These are phyloP conservation scores for Gloeophyllum trabeum DNA, from an alignment of 768 basidiomycete species.

Conservation along the genomic window DNA sequence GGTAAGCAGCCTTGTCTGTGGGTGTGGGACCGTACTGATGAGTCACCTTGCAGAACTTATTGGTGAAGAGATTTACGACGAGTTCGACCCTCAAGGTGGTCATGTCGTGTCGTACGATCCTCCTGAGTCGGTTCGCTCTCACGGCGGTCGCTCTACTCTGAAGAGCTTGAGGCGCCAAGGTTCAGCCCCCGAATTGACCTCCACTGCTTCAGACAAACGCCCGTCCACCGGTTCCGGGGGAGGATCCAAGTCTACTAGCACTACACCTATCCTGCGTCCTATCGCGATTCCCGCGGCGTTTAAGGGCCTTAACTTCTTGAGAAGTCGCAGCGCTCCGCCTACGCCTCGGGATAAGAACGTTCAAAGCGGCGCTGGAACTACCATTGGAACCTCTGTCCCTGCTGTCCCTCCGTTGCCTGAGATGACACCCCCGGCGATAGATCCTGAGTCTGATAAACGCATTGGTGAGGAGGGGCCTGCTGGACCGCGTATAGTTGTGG, in stretches of 20 bases:
- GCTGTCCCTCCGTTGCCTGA: not conserved
- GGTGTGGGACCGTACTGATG: not conserved
- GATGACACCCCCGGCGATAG: not conserved
- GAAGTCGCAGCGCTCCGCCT: slow-evolving; percentile 16
- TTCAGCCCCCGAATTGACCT: slow-evolving; percentile 11
- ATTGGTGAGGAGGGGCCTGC: not conserved
- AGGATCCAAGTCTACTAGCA: slow-evolving; percentile 1
- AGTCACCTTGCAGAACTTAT: slow-evolving; percentile 54
- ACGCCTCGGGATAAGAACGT: slow-evolving; percentile 9
- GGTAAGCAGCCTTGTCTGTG: slow-evolving; percentile 25
- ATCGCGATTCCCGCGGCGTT: slow-evolving; percentile 10
- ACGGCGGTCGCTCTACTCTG: slow-evolving; percentile 5
- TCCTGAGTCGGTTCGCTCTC: slow-evolving; percentile 4
- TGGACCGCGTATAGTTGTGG: not conserved
- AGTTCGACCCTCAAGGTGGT: slow-evolving; percentile 68
- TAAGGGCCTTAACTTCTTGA: slow-evolving; percentile 12
- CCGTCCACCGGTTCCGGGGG: not conserved
- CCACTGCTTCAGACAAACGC: slow-evolving; percentile 2
- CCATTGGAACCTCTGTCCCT: not conserved
- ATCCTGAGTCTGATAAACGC: not conserved
- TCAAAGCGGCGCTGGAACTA: not conserved
- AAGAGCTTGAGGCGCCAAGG: slow-evolving; percentile 7
- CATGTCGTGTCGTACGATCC: slow-evolving; percentile 7
- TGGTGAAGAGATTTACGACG: slow-evolving; percentile 88
- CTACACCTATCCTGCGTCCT: slow-evolving; percentile 10